Evolutionary conservation across 2,329 filamentous ascomycete species (phyloP).

Genomic region (Colletotrichum sp.): DNA sequence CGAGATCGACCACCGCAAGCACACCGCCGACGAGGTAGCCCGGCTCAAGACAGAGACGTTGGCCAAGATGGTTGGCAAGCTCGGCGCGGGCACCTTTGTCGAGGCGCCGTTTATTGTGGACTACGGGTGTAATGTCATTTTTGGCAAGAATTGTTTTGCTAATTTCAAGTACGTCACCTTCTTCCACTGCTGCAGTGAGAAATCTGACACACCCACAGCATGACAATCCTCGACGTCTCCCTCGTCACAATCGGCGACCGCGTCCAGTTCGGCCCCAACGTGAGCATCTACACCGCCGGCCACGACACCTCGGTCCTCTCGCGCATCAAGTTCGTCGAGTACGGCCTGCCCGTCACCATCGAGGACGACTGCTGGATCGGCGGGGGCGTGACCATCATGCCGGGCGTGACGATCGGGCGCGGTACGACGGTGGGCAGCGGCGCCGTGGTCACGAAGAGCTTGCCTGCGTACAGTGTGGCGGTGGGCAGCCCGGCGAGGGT

Average conservation of each 20-base stretch:
- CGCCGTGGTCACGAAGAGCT: constrained; percentile 41
- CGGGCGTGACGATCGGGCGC: constrained; percentile 43
- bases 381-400: constrained; percentile 47
- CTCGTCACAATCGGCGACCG: constrained; percentile 57
- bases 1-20: constrained; percentile 58
- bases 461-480: constrained; percentile 39
- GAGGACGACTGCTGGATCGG: constrained; percentile 55
- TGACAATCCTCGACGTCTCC: constrained; percentile 56
- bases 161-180: constrained; percentile 44
- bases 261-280: constrained; percentile 57
- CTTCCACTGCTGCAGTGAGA: background rate
- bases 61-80: constrained; percentile 45
- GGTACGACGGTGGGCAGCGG: constrained; percentile 45
- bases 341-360: constrained; percentile 50
- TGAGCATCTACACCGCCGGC: constrained; percentile 56
- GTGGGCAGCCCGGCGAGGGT: constrained; percentile 40
- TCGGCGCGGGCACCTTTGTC: constrained; percentile 56
- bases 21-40: constrained; percentile 34
- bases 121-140: constrained; percentile 65
- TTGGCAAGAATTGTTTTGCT: constrained; percentile 63
- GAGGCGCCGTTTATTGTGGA: constrained; percentile 65
- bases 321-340: constrained; percentile 52
- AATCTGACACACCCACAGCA: background rate
- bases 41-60: constrained; percentile 46
- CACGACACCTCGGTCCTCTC: constrained; percentile 55